A percentile compares a stretch with the other conserved stretches of the same genome.
phyloP scores from a whole-genome alignment of 768 basidiomycete genomes.

The Kwoniella botswanensis region DNA sequence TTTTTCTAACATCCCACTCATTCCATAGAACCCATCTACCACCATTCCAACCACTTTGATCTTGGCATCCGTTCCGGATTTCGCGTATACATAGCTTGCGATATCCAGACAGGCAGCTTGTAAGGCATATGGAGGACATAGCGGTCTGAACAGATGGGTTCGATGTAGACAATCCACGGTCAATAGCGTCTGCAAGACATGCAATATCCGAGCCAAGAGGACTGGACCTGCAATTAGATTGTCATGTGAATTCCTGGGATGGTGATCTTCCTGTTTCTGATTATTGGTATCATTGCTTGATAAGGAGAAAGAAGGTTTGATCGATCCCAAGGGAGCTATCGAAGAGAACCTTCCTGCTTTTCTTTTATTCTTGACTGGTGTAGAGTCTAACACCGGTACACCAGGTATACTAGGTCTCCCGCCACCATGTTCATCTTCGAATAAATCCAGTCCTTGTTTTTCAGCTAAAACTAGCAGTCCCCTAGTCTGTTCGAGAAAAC shows the following conservation, averaged over 20 bases:
- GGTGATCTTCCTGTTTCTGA: slow-evolving; percentile 7
- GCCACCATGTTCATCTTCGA: slow-evolving; percentile 9
- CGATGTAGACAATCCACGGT: slow-evolving; percentile 75
- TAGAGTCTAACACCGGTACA: slow-evolving; percentile 1
- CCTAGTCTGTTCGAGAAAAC: slow-evolving; percentile 43
- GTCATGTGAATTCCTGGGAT: slow-evolving; percentile 11
- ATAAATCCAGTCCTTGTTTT: slow-evolving; percentile 40
- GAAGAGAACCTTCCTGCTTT: slow-evolving; percentile 36
- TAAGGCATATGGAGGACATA: slow-evolving; percentile 74
- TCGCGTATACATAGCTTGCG: slow-evolving; percentile 69
- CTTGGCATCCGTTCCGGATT: slow-evolving; percentile 63
- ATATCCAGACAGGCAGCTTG: slow-evolving; percentile 75
- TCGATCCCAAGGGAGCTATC: slow-evolving; percentile 61
- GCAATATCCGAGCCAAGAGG: slow-evolving; percentile 66
- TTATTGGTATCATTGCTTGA: not conserved
- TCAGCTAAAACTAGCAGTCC: slow-evolving; percentile 39
- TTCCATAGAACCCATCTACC: slow-evolving; percentile 76
- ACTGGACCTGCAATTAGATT: slow-evolving; percentile 20
- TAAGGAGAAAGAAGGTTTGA: slow-evolving; percentile 49
- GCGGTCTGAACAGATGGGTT: slow-evolving; percentile 66
- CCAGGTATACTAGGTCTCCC: not conserved
- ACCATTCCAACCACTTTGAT: slow-evolving; percentile 71
- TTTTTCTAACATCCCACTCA: slow-evolving; percentile 69
- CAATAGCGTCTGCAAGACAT: slow-evolving; percentile 60
- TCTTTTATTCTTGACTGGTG: slow-evolving; percentile 26